Evolutionary conservation across 2,329 filamentous ascomycete species (phyloP).

Genomic region (Fusarium chaquense): DNA sequence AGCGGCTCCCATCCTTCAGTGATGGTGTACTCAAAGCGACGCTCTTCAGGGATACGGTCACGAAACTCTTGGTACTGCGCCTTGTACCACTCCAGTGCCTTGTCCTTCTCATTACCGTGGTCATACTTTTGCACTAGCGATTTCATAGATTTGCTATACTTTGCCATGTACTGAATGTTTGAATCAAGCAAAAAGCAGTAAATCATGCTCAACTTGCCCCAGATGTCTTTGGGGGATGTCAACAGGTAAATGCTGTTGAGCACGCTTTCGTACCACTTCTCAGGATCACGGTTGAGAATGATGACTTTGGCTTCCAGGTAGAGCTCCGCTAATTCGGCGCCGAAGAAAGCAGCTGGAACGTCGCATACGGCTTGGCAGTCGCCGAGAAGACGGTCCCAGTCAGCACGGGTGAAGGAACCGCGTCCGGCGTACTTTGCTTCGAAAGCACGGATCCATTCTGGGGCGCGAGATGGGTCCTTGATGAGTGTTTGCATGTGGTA

Average conservation of each 20-base stretch:
- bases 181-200: constrained; percentile 50
- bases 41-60: constrained; percentile 50
- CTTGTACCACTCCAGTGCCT: constrained; percentile 55
- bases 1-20: constrained; percentile 58
- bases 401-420: constrained; percentile 51
- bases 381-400: constrained; percentile 62
- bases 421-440: constrained; percentile 51
- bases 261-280: constrained; percentile 51
- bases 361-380: constrained; percentile 65
- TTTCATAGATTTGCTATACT: constrained; percentile 48
- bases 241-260: constrained; percentile 50
- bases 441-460: constrained; percentile 51
- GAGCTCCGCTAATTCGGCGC: constrained; percentile 51
- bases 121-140: constrained; percentile 47
- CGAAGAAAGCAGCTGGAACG: constrained; percentile 67
- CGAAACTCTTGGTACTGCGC: constrained; percentile 54
- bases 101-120: constrained; percentile 52
- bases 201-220: constrained; percentile 45
- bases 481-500: constrained; percentile 54
- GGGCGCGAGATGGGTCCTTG: constrained; percentile 43
- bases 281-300: constrained; percentile 56
- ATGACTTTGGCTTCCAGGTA: constrained; percentile 55
- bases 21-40: constrained; percentile 55
- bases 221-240: constrained; percentile 36
- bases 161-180: constrained; percentile 39